A percentile compares a stretch with the other conserved stretches of the same genome.
Evolutionary conservation across 805 yeast genomes (phyloP).

Genomic region (Saccharomycodes ludwigii): DNA sequence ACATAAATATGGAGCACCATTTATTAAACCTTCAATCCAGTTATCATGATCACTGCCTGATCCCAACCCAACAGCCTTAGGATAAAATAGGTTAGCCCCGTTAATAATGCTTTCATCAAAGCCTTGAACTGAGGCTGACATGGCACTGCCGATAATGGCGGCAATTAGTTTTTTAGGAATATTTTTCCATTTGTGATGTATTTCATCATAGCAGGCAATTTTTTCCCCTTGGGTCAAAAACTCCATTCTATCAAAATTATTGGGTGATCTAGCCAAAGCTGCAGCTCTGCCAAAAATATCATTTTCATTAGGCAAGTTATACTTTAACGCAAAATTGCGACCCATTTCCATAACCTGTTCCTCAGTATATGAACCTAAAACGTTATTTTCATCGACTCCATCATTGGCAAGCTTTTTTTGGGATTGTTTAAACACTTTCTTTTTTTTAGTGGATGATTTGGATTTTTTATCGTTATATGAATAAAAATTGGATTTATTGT

Average conservation of each 20-base stretch:
- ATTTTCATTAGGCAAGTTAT: conserved; percentile 35
- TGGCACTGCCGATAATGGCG: conserved; percentile 53
- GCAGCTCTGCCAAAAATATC: conserved; percentile 56
- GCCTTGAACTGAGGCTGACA: conserved; percentile 73
- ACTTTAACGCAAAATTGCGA: conserved; percentile 45
- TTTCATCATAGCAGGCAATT: conserved; percentile 33
- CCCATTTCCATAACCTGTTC: conserved; percentile 62
- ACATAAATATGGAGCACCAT: conserved; percentile 60
- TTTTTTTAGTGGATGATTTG: no score
- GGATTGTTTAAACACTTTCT: no score
- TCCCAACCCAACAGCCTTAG: conserved; percentile 39
- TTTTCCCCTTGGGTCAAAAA: conserved; percentile 46
- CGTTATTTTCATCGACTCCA: conserved; percentile 29
- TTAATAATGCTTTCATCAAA: conserved; percentile 70
- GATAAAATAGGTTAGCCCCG: conserved; percentile 58
- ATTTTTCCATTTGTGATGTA: conserved; percentile 31
- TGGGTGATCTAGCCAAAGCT: conserved; percentile 51
- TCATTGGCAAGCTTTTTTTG: no score
- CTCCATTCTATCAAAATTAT: conserved; percentile 44
- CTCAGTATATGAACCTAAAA: conserved; percentile 44
- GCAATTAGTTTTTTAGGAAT: conserved; percentile 33
- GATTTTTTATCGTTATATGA: no score
- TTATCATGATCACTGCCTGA: conserved; percentile 34
- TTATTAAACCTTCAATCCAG: conserved; percentile 51
- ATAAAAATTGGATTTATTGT: no score